A percentile compares a stretch with the other conserved stretches of the same genome.
phyloP scores from a whole-genome alignment of 768 basidiomycete genomes.

The Ramaria rubella region DNA sequence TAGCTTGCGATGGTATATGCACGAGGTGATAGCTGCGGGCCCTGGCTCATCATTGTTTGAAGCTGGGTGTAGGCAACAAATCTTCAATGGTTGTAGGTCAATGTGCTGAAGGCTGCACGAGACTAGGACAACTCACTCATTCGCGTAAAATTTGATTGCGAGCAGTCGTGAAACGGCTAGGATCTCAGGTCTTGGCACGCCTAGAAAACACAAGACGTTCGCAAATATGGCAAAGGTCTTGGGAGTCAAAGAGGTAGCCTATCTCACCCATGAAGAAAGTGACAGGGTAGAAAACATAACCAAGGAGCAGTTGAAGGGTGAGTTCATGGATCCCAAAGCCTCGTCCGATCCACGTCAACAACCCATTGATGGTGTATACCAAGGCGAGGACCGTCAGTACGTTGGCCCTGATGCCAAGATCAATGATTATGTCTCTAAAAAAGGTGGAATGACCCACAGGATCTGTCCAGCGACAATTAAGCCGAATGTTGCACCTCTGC shows the following conservation, averaged over 20 bases:
- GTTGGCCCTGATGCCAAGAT: slow-evolving; percentile 47
- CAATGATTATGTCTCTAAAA: neutral
- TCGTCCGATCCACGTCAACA: slow-evolving; percentile 83
- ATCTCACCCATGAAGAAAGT: slow-evolving; percentile 63
- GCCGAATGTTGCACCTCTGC: slow-evolving; percentile 78
- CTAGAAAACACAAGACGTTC: slow-evolving; percentile 19
- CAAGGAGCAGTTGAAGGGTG: slow-evolving; percentile 77
- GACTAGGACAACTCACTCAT: slow-evolving; percentile 59
- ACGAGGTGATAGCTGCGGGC: slow-evolving; percentile 56
- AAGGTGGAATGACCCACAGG: slow-evolving; percentile 37
- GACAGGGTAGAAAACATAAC: slow-evolving; percentile 85
- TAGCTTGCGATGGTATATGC: slow-evolving; percentile 82
- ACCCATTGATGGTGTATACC: slow-evolving; percentile 73
- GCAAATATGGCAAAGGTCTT: neutral
- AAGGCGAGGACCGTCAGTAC: slow-evolving; percentile 81
- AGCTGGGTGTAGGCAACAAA: slow-evolving; percentile 36
- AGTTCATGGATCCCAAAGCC: slow-evolving; percentile 79
- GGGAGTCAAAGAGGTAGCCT: neutral
- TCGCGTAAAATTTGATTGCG: slow-evolving; percentile 81
- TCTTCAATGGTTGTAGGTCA: neutral
- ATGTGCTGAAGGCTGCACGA: neutral
- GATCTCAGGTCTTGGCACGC: slow-evolving; percentile 78
- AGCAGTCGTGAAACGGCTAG: slow-evolving; percentile 73
- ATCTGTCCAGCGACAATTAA: slow-evolving; percentile 84
- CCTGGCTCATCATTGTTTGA: slow-evolving; percentile 38